phyloP scores from a whole-genome alignment of 352 stramenopile genomes.

The Thalassiosira exigua region DNA sequence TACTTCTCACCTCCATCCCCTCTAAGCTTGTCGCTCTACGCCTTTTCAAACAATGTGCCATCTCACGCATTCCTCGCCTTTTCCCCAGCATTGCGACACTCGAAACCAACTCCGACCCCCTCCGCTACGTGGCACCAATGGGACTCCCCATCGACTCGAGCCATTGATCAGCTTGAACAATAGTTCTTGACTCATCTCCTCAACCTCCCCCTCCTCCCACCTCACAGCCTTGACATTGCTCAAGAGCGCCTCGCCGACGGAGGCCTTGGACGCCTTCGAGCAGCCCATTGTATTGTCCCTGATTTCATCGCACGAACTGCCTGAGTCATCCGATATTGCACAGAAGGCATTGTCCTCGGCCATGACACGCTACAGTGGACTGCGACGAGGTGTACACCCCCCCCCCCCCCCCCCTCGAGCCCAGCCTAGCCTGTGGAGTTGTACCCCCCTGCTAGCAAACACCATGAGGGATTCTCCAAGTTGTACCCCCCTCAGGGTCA shows the following conservation, averaged over 20 bases:
- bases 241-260: slow-evolving; percentile 1
- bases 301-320: slow-evolving; percentile 16
- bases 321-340: slow-evolving; percentile 7
- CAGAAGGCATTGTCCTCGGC: slow-evolving; percentile 8
- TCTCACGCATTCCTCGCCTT: background rate
- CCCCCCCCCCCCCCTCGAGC: no score
- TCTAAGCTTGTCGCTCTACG: background rate
- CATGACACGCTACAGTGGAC: background rate
- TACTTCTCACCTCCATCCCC: background rate
- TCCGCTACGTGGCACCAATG: background rate
- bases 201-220: background rate
- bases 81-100: background rate
- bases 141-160: background rate
- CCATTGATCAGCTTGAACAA: background rate
- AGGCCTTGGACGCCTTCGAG: slow-evolving; percentile 27
- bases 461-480: no score
- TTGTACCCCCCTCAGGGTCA: no score
- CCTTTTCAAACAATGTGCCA: background rate
- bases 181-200: background rate
- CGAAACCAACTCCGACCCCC: background rate
- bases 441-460: no score
- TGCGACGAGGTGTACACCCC: no score
- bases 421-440: no score
- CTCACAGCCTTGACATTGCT: slow-evolving; percentile 5
- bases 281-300: slow-evolving; percentile 9